These are phyloP conservation scores for Metschnikowia matae DNA, from an alignment of 805 yeast species.

Conservation along the genomic window DNA sequence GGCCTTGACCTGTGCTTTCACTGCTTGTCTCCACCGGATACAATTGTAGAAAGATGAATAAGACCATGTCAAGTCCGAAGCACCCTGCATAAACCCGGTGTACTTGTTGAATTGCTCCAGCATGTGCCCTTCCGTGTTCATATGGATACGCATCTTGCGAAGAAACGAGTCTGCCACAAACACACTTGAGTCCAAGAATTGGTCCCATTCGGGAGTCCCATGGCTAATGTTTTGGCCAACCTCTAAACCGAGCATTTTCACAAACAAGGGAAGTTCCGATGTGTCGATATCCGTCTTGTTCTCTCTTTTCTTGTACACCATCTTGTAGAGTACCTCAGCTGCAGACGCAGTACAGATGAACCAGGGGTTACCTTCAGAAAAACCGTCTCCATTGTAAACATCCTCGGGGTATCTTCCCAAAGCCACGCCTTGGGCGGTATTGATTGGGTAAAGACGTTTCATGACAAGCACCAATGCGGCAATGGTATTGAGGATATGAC, in stretches of 20 bases:
- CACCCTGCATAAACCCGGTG: conserved; percentile 86
- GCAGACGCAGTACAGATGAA: conserved; percentile 73
- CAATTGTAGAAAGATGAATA: conserved; percentile 75
- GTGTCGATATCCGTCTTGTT: conserved; percentile 39
- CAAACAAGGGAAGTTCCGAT: conserved; percentile 22
- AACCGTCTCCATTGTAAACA: conserved; percentile 69
- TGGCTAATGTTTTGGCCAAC: conserved; percentile 23
- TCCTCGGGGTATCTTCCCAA: conserved; percentile 94
- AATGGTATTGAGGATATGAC: conserved; percentile 59
- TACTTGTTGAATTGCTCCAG: conserved; percentile 85
- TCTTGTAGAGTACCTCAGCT: conserved; percentile 56
- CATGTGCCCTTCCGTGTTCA: conserved; percentile 63
- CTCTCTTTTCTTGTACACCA: conserved; percentile 43
- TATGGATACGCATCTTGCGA: conserved; percentile 54
- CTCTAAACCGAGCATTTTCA: conserved; percentile 3
- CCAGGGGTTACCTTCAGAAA: conserved; percentile 90
- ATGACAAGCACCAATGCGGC: conserved; percentile 60
- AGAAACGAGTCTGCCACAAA: conserved; percentile 66
- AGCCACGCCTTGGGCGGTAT: conserved; percentile 58
- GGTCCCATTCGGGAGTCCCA: conserved; percentile 43
- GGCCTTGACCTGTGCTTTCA: neutral
- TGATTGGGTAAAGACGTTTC: conserved; percentile 74
- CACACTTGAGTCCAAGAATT: conserved; percentile 44
- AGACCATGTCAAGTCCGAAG: conserved; percentile 85
- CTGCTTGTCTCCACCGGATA: conserved; percentile 54